Evolutionary conservation across 2,329 filamentous ascomycete species (phyloP), one percentile per base, ranked within the genome.

Genomic region (Metarhizium anisopliae): DNA sequence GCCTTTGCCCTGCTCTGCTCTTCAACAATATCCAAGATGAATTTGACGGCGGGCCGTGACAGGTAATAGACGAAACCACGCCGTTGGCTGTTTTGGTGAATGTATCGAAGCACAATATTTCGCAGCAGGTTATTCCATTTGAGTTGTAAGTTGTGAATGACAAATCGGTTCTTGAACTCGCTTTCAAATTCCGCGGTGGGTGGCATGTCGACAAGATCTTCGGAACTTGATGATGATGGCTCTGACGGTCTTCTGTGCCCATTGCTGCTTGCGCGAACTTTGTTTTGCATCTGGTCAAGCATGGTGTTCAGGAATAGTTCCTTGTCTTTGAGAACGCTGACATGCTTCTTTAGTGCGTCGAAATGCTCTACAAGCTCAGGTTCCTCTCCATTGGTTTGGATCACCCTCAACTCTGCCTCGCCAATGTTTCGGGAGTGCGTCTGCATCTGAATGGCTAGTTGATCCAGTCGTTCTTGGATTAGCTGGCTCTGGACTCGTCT

Each of bases 91-190:
- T 95, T 94, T 75, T 99, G 94, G 67, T 99, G 94, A 60, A 94
- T 95, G 69, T 99, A 99, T 29, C 94, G 89, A 45, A 99, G 81
- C 52, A 99, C 94, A 64, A 96, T 96, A 67, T 99, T 97, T 57
- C 94, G 85, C 42, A 99, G 74, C 11, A 92, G 83, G 64, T 99
- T 99, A 74, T 96, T 97, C 94, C 94, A 99, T 71, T 99, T 99
- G 56, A 99, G 76, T 66, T 99, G 94, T 68, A 95, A 83, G 64
- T 99, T 99, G 76, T 99, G 94, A 53, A 99, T 88, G 63, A 97
- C 93, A 74, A 99, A 99, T 2, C 94, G 88, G 67, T 99, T 99
- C 68, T 95, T 94, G 77, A 96, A 99, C 67, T 97, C 92, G 69
- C 89, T 96, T 51, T 89, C 86, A 62, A 93, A 93, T 61, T 96